A percentile compares a stretch with the other conserved stretches of the same genome.
Conservation (phyloP, 768 basidiomycete species). For the Brasilioporus rufonigricans region DNA sequence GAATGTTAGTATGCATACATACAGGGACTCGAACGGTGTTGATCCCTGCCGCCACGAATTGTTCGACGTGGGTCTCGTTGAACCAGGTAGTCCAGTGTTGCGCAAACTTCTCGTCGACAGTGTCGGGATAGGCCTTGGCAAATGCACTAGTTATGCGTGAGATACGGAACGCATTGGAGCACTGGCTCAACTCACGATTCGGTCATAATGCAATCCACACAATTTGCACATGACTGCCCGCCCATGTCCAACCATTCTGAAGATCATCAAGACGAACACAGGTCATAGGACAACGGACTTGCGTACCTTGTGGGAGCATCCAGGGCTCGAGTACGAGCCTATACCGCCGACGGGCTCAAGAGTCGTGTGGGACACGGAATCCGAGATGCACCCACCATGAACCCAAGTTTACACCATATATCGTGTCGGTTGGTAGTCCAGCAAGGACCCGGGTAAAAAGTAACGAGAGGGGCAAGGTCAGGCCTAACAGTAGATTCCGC, state of each 20-base stretch:
- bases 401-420: constrained; percentile 72
- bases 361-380: not conserved
- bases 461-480: constrained; percentile 16
- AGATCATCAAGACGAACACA: not conserved
- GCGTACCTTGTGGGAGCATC: constrained; percentile 70
- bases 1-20: constrained; percentile 17
- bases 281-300: not conserved
- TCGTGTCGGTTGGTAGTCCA: constrained; percentile 38
- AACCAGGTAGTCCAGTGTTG: constrained; percentile 79
- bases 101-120: constrained; percentile 56
- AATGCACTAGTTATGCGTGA: constrained; percentile 44
- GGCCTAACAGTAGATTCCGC: constrained; percentile 13
- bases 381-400: constrained; percentile 46
- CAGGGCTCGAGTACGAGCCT: constrained; percentile 80
- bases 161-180: not conserved
- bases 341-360: constrained; percentile 5
- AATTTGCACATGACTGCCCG: constrained; percentile 57
- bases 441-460: constrained; percentile 21
- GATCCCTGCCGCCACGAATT: constrained; percentile 53
- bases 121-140: constrained; percentile 55
- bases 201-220: constrained; percentile 58
- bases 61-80: constrained; percentile 54
- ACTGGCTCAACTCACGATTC: constrained; percentile 53
- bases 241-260: constrained; percentile 76
- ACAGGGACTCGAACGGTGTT: constrained; percentile 81